These are phyloP conservation scores for Phytophthora melonis DNA, from an alignment of 352 stramenopile genomes.

Conservation along the genomic window DNA sequence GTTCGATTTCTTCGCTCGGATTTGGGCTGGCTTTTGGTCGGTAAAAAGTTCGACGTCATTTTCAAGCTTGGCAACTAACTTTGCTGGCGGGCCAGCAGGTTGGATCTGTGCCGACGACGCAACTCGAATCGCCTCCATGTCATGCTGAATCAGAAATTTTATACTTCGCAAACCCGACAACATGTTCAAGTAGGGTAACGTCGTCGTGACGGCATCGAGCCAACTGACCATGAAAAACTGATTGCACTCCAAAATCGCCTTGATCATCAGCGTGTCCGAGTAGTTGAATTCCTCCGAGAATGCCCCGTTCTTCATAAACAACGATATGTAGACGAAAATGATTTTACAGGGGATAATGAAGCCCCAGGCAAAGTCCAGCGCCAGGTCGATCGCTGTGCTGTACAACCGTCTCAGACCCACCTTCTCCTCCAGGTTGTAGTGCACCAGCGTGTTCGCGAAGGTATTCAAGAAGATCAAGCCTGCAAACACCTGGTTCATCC, in stretches of 20 bases:
- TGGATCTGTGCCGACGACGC: not conserved
- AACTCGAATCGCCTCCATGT: constrained; percentile 27
- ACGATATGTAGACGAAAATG: constrained; percentile 44
- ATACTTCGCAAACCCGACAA: constrained; percentile 39
- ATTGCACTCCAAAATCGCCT: constrained; percentile 43
- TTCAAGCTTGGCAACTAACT: not conserved
- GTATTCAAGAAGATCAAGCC: constrained; percentile 47
- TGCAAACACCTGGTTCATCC: constrained; percentile 47
- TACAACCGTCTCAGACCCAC: constrained; percentile 34
- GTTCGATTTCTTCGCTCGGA: too few species aligned
- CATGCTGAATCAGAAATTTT: constrained; percentile 42
- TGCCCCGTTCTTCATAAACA: constrained; percentile 29
- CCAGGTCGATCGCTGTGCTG: constrained; percentile 38
- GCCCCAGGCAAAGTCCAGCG: constrained; percentile 43
- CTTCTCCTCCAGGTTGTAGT: constrained; percentile 31
- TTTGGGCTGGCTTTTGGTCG: too few species aligned
- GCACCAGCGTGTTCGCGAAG: constrained; percentile 38
- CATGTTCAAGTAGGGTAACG: constrained; percentile 49
- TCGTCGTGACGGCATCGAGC: constrained; percentile 41
- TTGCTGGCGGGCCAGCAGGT: not conserved
- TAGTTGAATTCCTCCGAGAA: constrained; percentile 37
- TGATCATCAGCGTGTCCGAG: constrained; percentile 41
- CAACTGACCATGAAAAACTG: constrained; percentile 51
- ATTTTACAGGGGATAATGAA: constrained; percentile 41
- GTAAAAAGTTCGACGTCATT: not conserved